Evolutionary conservation across 495 filamentous ascomycete species (phyloP).

Genomic region (Trichoderma orchidacearum): DNA sequence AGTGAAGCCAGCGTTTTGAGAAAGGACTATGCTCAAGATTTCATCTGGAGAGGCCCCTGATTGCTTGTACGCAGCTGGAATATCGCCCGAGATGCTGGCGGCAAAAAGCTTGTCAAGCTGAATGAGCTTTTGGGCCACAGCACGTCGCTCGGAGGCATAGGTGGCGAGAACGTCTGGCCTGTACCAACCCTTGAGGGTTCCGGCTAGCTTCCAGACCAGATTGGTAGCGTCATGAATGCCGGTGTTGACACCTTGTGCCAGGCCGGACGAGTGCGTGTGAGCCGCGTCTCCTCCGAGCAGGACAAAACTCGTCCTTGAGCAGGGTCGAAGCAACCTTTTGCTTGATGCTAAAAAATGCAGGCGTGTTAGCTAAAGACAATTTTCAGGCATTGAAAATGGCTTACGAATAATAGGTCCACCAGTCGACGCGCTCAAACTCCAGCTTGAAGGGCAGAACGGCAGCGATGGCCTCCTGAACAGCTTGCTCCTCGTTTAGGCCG

Average conservation of each 20-base stretch:
- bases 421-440: neutral
- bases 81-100: neutral
- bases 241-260: constrained; percentile 66
- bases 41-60: neutral
- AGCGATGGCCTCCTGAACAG: neutral
- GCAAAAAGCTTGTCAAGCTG: constrained; percentile 40
- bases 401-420: neutral
- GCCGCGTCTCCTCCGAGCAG: constrained; percentile 62
- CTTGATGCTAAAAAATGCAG: neutral
- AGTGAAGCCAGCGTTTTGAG: neutral
- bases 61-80: neutral
- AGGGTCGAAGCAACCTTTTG: neutral
- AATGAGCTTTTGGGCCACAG: constrained; percentile 47
- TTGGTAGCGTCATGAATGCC: constrained; percentile 68
- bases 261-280: constrained; percentile 63
- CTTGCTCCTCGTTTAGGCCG: neutral
- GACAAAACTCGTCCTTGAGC: constrained; percentile 9
- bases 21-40: neutral
- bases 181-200: constrained; percentile 42
- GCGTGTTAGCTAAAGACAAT: neutral
- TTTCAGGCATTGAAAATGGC: too few relatives aligned
- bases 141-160: constrained; percentile 48
- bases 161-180: constrained; percentile 40
- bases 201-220: constrained; percentile 60
- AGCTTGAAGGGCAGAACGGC: neutral